Evolutionary conservation across 106 monocot species (phyloP).

Genomic region (Acanthochlamys bracteata): DNA sequence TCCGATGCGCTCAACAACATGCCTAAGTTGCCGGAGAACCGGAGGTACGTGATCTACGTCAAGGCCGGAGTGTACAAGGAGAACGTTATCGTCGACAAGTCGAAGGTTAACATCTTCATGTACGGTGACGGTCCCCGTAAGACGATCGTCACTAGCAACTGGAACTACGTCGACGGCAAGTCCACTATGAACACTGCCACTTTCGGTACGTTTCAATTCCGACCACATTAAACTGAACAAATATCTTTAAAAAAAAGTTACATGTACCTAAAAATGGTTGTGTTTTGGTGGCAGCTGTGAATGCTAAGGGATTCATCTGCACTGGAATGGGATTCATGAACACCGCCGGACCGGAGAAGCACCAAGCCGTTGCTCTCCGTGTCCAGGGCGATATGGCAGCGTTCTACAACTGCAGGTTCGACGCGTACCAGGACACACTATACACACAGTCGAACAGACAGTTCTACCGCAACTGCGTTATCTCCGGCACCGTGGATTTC

Average conservation of each 20-base stretch:
- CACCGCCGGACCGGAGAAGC: conserved; percentile 34
- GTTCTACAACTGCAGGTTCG: conserved; percentile 40
- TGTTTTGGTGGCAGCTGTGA: conserved; percentile 10
- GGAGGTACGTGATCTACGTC: conserved; percentile 45
- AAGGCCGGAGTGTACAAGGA: conserved; percentile 50
- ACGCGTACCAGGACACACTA: conserved; percentile 43
- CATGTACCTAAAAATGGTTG: not conserved
- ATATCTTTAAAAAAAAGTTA: not conserved
- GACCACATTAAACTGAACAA: not conserved
- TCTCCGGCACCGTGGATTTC: conserved; percentile 48
- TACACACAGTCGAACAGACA: conserved; percentile 31
- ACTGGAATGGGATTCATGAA: conserved; percentile 37
- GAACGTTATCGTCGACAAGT: conserved; percentile 23
- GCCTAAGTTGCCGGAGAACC: conserved; percentile 10
- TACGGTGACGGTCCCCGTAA: conserved; percentile 55
- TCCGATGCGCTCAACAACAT: conserved; percentile 27
- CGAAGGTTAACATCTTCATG: conserved; percentile 35
- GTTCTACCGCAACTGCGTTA: conserved; percentile 48
- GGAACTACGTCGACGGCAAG: conserved; percentile 16
- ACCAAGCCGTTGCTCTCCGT: conserved; percentile 43
- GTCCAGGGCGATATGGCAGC: conserved; percentile 23
- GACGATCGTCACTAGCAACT: conserved; percentile 26
- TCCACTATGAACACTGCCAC: conserved; percentile 39
- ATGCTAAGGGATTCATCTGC: conserved; percentile 24
- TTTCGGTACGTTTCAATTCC: conserved; percentile 27